Percentiles rank a stretch among this genome's conserved stretches.
Conservation (phyloP, 2,329 filamentous ascomycete genomes). For the Alternaria ethzedia region DNA sequence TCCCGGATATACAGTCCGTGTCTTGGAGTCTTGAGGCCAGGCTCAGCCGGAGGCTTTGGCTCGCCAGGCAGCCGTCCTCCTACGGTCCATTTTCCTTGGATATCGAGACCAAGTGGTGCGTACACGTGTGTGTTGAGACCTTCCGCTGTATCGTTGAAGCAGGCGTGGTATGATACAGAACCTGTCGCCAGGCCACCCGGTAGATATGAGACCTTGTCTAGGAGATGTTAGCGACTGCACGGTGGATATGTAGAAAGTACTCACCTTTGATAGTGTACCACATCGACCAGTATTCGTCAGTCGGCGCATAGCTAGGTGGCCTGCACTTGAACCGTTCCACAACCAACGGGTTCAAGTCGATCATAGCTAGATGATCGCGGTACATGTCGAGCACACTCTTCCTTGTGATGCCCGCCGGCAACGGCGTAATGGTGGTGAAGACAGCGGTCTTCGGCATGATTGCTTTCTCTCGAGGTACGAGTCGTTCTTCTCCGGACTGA, state of each 20-base stretch:
- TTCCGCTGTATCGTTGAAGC: slow-evolving; percentile 75
- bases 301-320: slow-evolving; percentile 68
- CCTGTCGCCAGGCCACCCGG: slow-evolving; percentile 69
- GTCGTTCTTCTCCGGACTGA: neutral
- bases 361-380: slow-evolving; percentile 81
- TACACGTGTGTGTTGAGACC: slow-evolving; percentile 85
- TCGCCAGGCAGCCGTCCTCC: slow-evolving; percentile 76
- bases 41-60: slow-evolving; percentile 67
- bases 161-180: slow-evolving; percentile 78
- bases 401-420: slow-evolving; percentile 72
- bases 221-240: slow-evolving; percentile 1
- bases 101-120: slow-evolving; percentile 80
- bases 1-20: slow-evolving; percentile 81
- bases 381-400: slow-evolving; percentile 76
- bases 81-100: slow-evolving; percentile 78
- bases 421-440: slow-evolving; percentile 80
- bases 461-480: slow-evolving; percentile 20
- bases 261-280: slow-evolving; percentile 69
- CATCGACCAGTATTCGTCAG: slow-evolving; percentile 72
- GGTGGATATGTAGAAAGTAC: neutral
- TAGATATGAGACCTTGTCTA: slow-evolving; percentile 75
- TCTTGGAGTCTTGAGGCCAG: slow-evolving; percentile 69
- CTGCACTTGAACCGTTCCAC: slow-evolving; percentile 72
- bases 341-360: slow-evolving; percentile 85
- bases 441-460: slow-evolving; percentile 72